A percentile compares a stretch with the other conserved stretches of the same genome.
Conservation (phyloP, 345 rosid genomes). For the Litchi chinensis region DNA sequence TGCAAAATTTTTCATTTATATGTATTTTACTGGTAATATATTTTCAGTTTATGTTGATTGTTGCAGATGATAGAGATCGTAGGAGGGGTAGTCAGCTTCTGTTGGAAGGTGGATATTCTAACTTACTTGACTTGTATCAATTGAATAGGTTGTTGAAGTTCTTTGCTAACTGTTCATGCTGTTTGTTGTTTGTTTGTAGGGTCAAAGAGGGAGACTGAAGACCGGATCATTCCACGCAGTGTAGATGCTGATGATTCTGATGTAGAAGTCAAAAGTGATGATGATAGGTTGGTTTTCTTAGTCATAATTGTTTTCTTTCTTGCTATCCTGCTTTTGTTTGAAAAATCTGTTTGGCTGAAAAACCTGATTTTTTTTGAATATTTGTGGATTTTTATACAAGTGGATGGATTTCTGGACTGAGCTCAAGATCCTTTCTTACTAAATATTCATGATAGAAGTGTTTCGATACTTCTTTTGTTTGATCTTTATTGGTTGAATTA, state of each 20-base stretch:
- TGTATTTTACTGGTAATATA: not conserved
- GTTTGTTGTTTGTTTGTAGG: conserved; percentile 40
- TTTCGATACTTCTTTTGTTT: not conserved
- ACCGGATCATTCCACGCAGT: conserved; percentile 75
- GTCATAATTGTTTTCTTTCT: not conserved
- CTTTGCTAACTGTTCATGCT: conserved; percentile 28
- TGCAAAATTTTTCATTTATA: not conserved
- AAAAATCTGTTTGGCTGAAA: not conserved
- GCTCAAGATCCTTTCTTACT: not conserved
- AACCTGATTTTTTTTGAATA: not conserved
- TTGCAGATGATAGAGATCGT: conserved; percentile 88
- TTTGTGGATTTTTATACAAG: not conserved
- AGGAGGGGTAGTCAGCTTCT: conserved; percentile 76
- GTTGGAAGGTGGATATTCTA: conserved; percentile 57
- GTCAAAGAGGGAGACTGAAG: conserved; percentile 76
- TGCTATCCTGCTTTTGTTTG: not conserved
- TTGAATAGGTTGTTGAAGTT: not conserved
- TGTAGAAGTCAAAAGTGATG: conserved; percentile 64
- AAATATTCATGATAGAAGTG: not conserved
- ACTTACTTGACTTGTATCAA: conserved; percentile 7
- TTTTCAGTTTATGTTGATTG: conserved; percentile 9
- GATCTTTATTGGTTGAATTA: not conserved
- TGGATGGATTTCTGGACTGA: not conserved
- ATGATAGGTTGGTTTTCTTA: conserved; percentile 55
- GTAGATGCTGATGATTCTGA: conserved; percentile 99